Evolutionary conservation across 208 protist species (phyloP).

Genomic region (Trypanosoma avium): DNA sequence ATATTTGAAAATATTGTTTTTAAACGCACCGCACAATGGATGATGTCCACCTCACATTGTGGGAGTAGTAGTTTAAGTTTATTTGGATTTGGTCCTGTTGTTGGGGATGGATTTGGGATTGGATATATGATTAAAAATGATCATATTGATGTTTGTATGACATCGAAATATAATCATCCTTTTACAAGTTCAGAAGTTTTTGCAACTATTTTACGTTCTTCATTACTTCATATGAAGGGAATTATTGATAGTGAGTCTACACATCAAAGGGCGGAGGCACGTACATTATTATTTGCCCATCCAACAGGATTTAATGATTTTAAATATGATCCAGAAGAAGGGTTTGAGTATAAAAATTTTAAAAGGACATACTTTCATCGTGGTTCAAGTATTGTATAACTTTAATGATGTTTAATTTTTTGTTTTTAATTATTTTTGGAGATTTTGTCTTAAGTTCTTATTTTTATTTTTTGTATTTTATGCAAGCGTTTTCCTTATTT

Average conservation of each 20-base stretch:
- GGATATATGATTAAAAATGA: constrained; percentile 50
- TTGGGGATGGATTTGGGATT: constrained; percentile 45
- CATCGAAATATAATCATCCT: constrained; percentile 27
- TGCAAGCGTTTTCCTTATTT: neutral
- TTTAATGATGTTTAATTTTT: neutral
- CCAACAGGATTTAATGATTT: constrained; percentile 27
- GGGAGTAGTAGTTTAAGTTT: constrained; percentile 32
- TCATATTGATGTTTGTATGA: constrained; percentile 30
- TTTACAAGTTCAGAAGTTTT: constrained; percentile 26
- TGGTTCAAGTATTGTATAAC: neutral
- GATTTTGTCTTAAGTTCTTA: neutral
- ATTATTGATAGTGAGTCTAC: constrained; percentile 28
- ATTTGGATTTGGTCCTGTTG: constrained; percentile 54
- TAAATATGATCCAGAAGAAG: constrained; percentile 11
- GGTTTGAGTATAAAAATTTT: constrained; percentile 15
- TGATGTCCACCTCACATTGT: constrained; percentile 47
- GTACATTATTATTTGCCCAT: constrained; percentile 20
- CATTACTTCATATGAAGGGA: constrained; percentile 28
- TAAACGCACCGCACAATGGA: constrained; percentile 25
- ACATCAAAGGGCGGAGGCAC: constrained; percentile 2
- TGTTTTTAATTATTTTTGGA: neutral
- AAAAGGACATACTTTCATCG: neutral
- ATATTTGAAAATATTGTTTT: constrained; percentile 35
- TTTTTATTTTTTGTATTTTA: neutral
- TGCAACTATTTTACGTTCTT: constrained; percentile 24